Conservation (phyloP, 495 filamentous ascomycete species). For the Penicillium cataractarum region DNA sequence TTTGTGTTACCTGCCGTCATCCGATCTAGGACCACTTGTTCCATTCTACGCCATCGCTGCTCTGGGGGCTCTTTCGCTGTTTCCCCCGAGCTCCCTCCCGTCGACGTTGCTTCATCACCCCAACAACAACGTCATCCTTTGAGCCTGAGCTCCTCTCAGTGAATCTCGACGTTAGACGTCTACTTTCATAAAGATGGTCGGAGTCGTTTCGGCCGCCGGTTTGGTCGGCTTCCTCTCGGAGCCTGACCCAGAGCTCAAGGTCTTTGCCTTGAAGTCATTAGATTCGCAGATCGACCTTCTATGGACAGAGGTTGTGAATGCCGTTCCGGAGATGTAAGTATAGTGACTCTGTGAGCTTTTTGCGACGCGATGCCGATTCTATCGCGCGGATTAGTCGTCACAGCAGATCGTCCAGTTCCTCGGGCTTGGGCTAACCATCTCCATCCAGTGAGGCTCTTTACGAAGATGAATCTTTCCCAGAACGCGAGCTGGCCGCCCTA, state of each 20-base stretch:
- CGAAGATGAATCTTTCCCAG: conserved; percentile 92
- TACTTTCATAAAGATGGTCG: conserved; percentile 69
- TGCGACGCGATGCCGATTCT: not conserved
- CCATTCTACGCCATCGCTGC: conserved; percentile 13
- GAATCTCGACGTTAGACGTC: conserved; percentile 15
- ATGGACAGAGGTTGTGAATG: conserved; percentile 94
- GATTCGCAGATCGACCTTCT: conserved; percentile 94
- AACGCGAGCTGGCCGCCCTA: conserved; percentile 91
- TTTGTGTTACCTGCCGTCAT: conserved; percentile 20
- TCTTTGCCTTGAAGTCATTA: conserved; percentile 90
- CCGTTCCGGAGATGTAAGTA: conserved; percentile 89
- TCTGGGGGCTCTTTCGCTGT: conserved; percentile 27
- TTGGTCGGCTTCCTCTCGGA: conserved; percentile 95
- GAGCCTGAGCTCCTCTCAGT: conserved; percentile 19
- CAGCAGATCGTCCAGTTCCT: conserved; percentile 3
- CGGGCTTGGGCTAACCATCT: conserved; percentile 18
- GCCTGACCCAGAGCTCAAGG: conserved; percentile 86
- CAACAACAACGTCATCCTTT: conserved; percentile 31
- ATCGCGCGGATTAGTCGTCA: conserved; percentile 11
- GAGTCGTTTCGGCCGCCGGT: conserved; percentile 89
- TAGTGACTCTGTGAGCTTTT: not conserved
- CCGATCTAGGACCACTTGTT: conserved; percentile 17
- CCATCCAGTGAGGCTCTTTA: conserved; percentile 85
- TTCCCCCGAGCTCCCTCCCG: conserved; percentile 38
- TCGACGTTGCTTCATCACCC: conserved; percentile 45